Evolutionary conservation across 2,329 filamentous ascomycete species (phyloP).

Genomic region (Pleoardoris graminearum): DNA sequence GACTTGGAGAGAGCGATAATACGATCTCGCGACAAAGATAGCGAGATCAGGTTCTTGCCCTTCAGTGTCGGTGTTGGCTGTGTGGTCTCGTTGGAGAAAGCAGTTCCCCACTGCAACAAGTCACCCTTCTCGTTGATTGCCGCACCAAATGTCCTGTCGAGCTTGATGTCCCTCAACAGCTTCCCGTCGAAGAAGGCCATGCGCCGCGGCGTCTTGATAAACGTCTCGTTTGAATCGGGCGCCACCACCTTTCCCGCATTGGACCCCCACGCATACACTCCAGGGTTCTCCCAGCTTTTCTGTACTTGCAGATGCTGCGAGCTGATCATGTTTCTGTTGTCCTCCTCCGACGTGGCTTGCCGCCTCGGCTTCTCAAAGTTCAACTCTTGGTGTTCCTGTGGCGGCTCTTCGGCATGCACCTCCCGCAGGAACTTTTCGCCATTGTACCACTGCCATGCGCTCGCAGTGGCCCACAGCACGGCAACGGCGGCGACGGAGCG

Average conservation of each 20-base stretch:
- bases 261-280: constrained; percentile 91
- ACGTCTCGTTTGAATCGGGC: constrained; percentile 74
- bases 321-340: constrained; percentile 75
- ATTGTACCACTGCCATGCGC: constrained; percentile 50
- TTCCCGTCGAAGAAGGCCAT: constrained; percentile 83
- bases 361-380: constrained; percentile 69
- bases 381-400: constrained; percentile 56
- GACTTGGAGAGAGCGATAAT: constrained; percentile 76
- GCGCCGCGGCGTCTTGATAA: constrained; percentile 78
- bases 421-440: constrained; percentile 46
- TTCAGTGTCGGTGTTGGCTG: constrained; percentile 72
- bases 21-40: constrained; percentile 79
- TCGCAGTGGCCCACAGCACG: constrained; percentile 49
- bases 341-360: constrained; percentile 63
- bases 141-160: constrained; percentile 79
- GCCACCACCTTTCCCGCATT: constrained; percentile 85
- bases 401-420: constrained; percentile 54
- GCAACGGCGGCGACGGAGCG: constrained; percentile 50
- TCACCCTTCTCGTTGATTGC: constrained; percentile 88
- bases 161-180: constrained; percentile 82
- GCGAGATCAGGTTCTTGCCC: constrained; percentile 77
- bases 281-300: constrained; percentile 78
- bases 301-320: constrained; percentile 88
- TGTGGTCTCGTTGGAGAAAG: constrained; percentile 66
- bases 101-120: constrained; percentile 87